Base-by-base conservation (phyloP, 1,284 basidiomycete species). In the Athelia sp. region DNA sequence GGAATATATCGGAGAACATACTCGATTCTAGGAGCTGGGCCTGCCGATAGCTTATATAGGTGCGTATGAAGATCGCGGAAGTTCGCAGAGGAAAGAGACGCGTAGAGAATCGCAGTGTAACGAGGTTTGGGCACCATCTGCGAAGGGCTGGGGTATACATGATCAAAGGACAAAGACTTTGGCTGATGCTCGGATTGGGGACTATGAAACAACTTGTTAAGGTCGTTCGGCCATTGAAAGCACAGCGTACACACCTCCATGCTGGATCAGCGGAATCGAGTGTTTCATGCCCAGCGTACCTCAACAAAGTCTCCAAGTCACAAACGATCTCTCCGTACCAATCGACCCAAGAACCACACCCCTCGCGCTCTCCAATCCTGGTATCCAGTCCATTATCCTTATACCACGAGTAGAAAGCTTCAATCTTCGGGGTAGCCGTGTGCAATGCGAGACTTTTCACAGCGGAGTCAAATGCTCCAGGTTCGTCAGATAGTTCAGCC, bases 311-410 rank as follows among this genome's bases (percentile, higher is more conserved):
- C 36, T 87, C 80, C 2, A 79, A 75, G 48, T 83, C 82, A 61
- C 93, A 96, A 10, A 88, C 81, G 15, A 82, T 75, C 51, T 82
- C 70, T 0, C 90, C 90, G 57, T 87, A 85, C 87, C 90, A 94
- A 52, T 94, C 89, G 3, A 95, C 84, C 93, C 92, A 96, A 17
- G 85, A 86, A 1, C 75, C 81, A 60, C 93, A 94, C 0, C 65
- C 63, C 2, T 62, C 57, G 17, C 62, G 61, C 11, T 68, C 65
- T 4, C 52, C 50, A 6, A 40, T n/a, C 36, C 36, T n/a, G 6
- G 36, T n/a, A 40, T 40, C 36, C 15, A 40, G 19, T 1, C 65
- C 64, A n/a, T 66, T 50, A 46, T 58, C 65, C 50, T 69, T 70
- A 56, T 87, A 90, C 55, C 81, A 75, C 45, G 83, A 74, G 60